Evolutionary conservation across 495 filamentous ascomycete species (phyloP).

Genomic region (Talaromyces nanjingensis): DNA sequence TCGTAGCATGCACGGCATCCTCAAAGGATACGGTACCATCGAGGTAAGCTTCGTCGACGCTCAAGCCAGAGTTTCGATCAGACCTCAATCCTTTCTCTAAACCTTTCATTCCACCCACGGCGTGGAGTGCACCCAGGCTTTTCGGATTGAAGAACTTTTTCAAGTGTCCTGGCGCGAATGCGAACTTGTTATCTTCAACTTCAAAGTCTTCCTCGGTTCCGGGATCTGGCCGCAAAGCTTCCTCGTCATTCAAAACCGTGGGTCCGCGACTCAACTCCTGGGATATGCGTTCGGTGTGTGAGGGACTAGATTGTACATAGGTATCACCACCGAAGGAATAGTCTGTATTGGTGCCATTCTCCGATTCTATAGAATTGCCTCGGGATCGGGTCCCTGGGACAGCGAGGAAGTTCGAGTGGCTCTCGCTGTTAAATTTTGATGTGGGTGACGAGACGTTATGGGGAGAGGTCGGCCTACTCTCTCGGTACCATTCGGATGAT

Average conservation of each 20-base stretch:
- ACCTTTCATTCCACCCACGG: constrained; percentile 69
- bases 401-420: constrained; percentile 51
- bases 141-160: constrained; percentile 78
- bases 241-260: constrained; percentile 43
- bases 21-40: constrained; percentile 64
- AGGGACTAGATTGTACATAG: constrained; percentile 23
- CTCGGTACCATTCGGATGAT: constrained; percentile 69
- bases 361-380: constrained; percentile 60
- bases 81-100: constrained; percentile 73
- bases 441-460: constrained; percentile 80
- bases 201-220: constrained; percentile 66
- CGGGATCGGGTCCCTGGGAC: constrained; percentile 57
- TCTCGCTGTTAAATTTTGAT: constrained; percentile 36
- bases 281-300: constrained; percentile 22
- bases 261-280: constrained; percentile 27
- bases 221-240: constrained; percentile 61
- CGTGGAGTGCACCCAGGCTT: constrained; percentile 67
- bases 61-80: constrained; percentile 59
- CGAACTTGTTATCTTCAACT: constrained; percentile 72
- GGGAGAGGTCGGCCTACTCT: constrained; percentile 78
- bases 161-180: constrained; percentile 74
- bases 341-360: constrained; percentile 41
- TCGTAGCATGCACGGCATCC: constrained; percentile 40
- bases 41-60: constrained; percentile 62
- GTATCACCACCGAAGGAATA: constrained; percentile 48